These are phyloP conservation scores for Kernera saxatilis DNA, from an alignment of 345 rosid species.

Conservation along the genomic window DNA sequence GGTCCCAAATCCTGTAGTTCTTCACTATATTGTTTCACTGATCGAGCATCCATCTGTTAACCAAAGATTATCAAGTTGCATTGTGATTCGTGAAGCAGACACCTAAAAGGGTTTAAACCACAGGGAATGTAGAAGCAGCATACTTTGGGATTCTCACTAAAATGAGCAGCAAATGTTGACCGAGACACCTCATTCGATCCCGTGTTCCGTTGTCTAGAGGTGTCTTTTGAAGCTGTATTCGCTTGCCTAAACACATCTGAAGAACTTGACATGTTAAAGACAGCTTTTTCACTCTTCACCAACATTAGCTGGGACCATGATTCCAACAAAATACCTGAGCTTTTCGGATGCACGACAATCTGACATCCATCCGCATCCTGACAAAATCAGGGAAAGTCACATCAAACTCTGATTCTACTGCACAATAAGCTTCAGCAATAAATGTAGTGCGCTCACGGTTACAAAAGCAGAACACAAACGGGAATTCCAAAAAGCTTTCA, in stretches of 20 bases:
- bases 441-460: neutral
- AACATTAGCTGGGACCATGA: neutral
- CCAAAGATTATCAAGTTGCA: slow-evolving; percentile 9
- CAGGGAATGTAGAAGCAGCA: slow-evolving; percentile 22
- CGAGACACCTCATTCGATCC: slow-evolving; percentile 27
- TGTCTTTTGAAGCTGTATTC: neutral
- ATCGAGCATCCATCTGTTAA: slow-evolving; percentile 42
- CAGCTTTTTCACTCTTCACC: neutral
- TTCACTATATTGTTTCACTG: slow-evolving; percentile 25
- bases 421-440: neutral
- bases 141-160: slow-evolving; percentile 46
- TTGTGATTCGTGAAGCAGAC: slow-evolving; percentile 1
- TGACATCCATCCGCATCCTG: slow-evolving; percentile 43
- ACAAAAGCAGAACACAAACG: neutral
- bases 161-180: slow-evolving; percentile 36
- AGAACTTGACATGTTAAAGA: slow-evolving; percentile 18
- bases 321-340: slow-evolving; percentile 20
- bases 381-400: slow-evolving; percentile 6
- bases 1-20: slow-evolving; percentile 25
- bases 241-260: slow-evolving; percentile 29
- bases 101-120: neutral
- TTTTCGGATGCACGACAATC: slow-evolving; percentile 23
- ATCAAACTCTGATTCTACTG: neutral
- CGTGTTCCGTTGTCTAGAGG: slow-evolving; percentile 26
- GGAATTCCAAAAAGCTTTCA: neutral